Evolutionary conservation across 192 early-diverging fungal species (phyloP), one percentile per base, ranked within the genome.

Genomic region (Dissophora ornata): DNA sequence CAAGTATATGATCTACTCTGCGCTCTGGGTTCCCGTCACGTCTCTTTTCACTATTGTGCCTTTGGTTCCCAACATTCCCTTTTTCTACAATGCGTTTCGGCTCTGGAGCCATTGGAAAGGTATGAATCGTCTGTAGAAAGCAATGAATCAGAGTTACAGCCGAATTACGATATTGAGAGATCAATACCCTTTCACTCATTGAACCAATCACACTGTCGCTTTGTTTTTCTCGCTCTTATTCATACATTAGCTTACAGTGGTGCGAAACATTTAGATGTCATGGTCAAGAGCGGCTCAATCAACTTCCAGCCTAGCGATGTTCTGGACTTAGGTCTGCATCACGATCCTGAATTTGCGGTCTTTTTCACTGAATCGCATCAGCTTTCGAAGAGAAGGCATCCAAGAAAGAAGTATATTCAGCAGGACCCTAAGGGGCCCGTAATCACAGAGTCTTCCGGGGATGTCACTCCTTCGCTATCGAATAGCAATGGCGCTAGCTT

Each of bases 91-190:
- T 71, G 56, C 90, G 30, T 94, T 91, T 58, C 88, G 92, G 4
- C 82, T 94, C 24, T 94, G 92, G 71, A 91, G 89, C 67, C 91
- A 94, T 49, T 92, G 91, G 71, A 90, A 90, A 90, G 92, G 91
- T 80, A 79, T 74, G 13, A 38, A 38, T n/a, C n/a, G n/a, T n/a
- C n/a, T n/a, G n/a, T n/a, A n/a, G n/a, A n/a, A n/a, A n/a, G n/a
- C n/a, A n/a, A n/a, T n/a, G n/a, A n/a, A n/a, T n/a, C n/a, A n/a
- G n/a, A n/a, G n/a, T n/a, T n/a, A n/a, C n/a, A n/a, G n/a, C n/a
- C n/a, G n/a, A n/a, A n/a, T n/a, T n/a, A n/a, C n/a, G n/a, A n/a
- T n/a, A n/a, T n/a, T n/a, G n/a, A n/a, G n/a, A n/a, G n/a, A n/a
- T n/a, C n/a, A n/a, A n/a, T n/a, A n/a, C n/a, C n/a, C n/a, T n/a